Evolutionary conservation across 345 rosid genomes (phyloP).

Genomic region (Zanthoxylum bungeanum): DNA sequence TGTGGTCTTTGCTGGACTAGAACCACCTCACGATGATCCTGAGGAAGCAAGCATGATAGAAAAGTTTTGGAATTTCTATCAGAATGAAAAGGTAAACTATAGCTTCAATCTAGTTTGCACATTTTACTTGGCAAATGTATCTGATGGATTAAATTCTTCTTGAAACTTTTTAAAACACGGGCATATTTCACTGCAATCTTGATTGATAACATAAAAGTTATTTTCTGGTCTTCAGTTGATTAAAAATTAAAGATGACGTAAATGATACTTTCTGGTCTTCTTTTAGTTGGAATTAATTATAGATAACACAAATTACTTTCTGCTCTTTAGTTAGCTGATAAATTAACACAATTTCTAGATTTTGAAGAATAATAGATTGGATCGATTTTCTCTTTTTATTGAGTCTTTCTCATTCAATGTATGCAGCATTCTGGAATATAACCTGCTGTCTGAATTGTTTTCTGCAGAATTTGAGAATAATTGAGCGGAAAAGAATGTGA

Average conservation of each 20-base stretch:
- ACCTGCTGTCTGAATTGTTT: background rate
- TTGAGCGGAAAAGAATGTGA: background rate
- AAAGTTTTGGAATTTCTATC: slow-evolving; percentile 55
- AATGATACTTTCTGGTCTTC: too few relatives aligned
- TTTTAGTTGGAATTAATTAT: too few relatives aligned
- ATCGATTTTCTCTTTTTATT: background rate
- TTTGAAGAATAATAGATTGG: background rate
- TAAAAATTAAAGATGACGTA: too few relatives aligned
- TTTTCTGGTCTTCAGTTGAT: background rate
- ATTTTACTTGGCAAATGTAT: background rate
- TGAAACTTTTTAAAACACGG: background rate
- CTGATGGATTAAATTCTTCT: background rate
- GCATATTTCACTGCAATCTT: background rate
- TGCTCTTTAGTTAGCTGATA: too few relatives aligned
- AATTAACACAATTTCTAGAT: background rate
- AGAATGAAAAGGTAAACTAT: slow-evolving; percentile 40
- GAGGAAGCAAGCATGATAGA: slow-evolving; percentile 40
- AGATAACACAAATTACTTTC: too few relatives aligned
- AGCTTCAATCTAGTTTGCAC: background rate
- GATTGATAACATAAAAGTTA: background rate
- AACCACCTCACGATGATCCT: slow-evolving; percentile 30
- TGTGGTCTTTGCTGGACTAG: slow-evolving; percentile 58
- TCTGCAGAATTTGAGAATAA: background rate
- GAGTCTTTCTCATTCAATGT: too few relatives aligned
- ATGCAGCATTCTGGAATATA: background rate